phyloP scores from a whole-genome alignment of 1,284 basidiomycete species.

The Boletus smithii region DNA sequence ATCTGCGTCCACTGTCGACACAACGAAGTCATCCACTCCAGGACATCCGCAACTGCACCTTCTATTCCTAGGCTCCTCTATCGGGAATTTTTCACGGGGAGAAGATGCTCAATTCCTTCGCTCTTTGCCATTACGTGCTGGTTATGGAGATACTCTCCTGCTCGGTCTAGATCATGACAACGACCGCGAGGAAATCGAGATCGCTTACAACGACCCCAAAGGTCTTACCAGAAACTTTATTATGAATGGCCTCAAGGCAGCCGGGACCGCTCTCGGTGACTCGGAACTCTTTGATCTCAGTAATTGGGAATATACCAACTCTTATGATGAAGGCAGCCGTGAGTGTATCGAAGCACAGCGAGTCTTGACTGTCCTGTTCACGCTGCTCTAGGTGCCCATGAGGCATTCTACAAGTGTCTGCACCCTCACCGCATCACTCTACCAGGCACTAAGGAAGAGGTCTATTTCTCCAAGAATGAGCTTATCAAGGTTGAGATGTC shows the following conservation, averaged over 20 bases:
- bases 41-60: slow-evolving; percentile 65
- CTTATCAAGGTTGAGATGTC: slow-evolving; percentile 86
- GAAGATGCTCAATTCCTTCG: slow-evolving; percentile 76
- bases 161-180: slow-evolving; percentile 88
- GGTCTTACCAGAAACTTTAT: slow-evolving; percentile 84
- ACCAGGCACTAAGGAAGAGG: slow-evolving; percentile 41
- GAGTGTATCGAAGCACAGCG: slow-evolving; percentile 31
- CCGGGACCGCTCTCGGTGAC: slow-evolving; percentile 60
- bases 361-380: background rate
- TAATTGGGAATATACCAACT: slow-evolving; percentile 84
- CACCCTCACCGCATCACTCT: slow-evolving; percentile 58
- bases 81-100: slow-evolving; percentile 87
- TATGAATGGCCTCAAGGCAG: slow-evolving; percentile 80
- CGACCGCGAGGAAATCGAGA: slow-evolving; percentile 61
- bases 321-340: slow-evolving; percentile 73
- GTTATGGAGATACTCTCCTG: slow-evolving; percentile 66
- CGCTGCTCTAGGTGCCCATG: slow-evolving; percentile 66
- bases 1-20: slow-evolving; percentile 25
- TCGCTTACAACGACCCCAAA: slow-evolving; percentile 80
- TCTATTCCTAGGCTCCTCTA: slow-evolving; percentile 90
- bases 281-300: slow-evolving; percentile 56
- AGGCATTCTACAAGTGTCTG: slow-evolving; percentile 82
- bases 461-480: slow-evolving; percentile 67
- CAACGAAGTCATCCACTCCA: slow-evolving; percentile 40
- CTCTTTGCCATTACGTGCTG: slow-evolving; percentile 74